Conservation (phyloP, 257 asterid species). For the Nicotiana noctiflora region DNA sequence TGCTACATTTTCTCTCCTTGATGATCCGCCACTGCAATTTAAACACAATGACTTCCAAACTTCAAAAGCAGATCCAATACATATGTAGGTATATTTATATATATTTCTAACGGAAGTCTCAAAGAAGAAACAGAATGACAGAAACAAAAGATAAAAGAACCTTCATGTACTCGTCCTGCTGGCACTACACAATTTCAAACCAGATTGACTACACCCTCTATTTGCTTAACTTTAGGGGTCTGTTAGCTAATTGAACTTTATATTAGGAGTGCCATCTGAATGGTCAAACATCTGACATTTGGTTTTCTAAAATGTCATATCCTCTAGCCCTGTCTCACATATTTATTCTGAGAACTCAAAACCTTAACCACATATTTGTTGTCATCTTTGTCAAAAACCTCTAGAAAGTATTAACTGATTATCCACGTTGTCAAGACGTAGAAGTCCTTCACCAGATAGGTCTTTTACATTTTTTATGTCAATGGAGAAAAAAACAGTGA, state of each 20-base stretch:
- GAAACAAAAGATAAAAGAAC: neutral
- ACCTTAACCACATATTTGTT: neutral
- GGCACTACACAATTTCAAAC: neutral
- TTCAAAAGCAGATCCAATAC: neutral
- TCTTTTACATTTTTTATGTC: neutral
- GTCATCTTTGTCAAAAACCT: neutral
- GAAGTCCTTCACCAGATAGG: neutral
- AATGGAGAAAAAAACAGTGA: neutral
- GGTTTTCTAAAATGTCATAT: neutral
- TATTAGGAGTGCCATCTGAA: neutral
- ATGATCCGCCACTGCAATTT: slow-evolving; percentile 55
- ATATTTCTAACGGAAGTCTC: neutral
- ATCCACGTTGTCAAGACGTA: neutral
- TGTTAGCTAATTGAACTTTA: neutral
- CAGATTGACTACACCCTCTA: neutral
- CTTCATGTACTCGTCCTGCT: neutral
- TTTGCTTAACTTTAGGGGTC: neutral
- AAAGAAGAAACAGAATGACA: neutral
- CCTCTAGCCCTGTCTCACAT: neutral
- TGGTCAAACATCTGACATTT: neutral
- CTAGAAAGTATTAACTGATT: neutral
- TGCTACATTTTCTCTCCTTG: slow-evolving; percentile 48
- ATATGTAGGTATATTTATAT: no score
- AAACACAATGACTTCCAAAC: neutral
- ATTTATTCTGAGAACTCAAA: neutral